Evolutionary conservation across 345 rosid genomes (phyloP).

Genomic region (Euphorbia lathyris): DNA sequence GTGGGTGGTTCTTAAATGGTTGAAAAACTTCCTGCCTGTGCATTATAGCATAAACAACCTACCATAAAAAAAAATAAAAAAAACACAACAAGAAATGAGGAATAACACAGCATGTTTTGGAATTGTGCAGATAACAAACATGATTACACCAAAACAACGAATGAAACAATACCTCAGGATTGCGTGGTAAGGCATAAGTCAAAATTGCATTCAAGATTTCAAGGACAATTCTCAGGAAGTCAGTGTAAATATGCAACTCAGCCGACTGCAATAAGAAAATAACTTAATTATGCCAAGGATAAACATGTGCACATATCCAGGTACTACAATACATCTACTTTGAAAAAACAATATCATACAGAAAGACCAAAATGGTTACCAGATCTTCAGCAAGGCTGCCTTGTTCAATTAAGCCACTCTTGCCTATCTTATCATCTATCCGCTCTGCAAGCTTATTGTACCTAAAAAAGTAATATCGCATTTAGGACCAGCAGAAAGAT

Average conservation of each 20-base stretch:
- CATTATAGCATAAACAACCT: constrained; percentile 94
- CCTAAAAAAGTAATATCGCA: constrained; percentile 41
- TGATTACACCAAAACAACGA: neutral
- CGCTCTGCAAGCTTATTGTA: constrained; percentile 81
- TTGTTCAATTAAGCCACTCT: constrained; percentile 44
- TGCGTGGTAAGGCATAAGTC: constrained; percentile 87
- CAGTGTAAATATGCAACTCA: constrained; percentile 91
- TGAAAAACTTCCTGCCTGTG: constrained; percentile 95
- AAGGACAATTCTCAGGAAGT: constrained; percentile 92
- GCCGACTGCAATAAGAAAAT: constrained; percentile 54
- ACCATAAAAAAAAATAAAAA: constrained; percentile 12
- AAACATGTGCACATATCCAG: neutral
- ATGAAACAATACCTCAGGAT: constrained; percentile 72
- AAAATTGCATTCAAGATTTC: constrained; percentile 92
- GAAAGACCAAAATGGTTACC: constrained; percentile 42
- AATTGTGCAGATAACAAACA: neutral
- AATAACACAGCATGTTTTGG: neutral
- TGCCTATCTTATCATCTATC: constrained; percentile 54
- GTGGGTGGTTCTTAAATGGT: constrained; percentile 87
- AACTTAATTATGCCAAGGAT: constrained; percentile 15
- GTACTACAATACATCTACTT: too few species aligned
- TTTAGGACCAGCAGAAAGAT: constrained; percentile 8
- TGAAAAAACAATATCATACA: neutral
- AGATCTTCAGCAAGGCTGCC: constrained; percentile 63
- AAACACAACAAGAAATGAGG: constrained; percentile 7